phyloP scores from a whole-genome alignment of 2,329 filamentous ascomycete genomes.

The Hypoxylon sp. region DNA sequence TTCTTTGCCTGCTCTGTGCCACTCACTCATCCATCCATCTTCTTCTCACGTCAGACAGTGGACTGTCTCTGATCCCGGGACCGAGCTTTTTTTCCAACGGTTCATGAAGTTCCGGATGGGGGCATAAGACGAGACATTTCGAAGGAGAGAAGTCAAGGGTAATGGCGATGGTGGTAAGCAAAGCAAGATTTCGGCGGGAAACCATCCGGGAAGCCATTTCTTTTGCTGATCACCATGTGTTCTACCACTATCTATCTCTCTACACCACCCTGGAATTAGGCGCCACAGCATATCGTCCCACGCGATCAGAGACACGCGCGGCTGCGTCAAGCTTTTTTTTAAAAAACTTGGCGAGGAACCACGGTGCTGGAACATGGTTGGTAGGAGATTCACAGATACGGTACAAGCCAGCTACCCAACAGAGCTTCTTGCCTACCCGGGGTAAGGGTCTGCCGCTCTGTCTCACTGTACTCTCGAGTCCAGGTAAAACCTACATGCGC shows the following conservation, averaged over 20 bases:
- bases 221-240: constrained; percentile 1
- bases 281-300: constrained; percentile 20
- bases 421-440: neutral
- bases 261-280: constrained; percentile 3
- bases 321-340: constrained; percentile 10
- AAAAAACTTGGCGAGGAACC: neutral
- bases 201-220: neutral
- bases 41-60: constrained; percentile 18
- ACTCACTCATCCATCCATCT: constrained; percentile 24
- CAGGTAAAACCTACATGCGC: neutral
- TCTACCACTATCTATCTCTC: neutral
- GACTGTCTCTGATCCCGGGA: constrained; percentile 33
- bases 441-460: neutral
- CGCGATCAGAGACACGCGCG: constrained; percentile 29
- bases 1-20: neutral
- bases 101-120: constrained; percentile 18
- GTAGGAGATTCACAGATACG: neutral
- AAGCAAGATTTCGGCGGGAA: neutral
- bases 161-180: neutral
- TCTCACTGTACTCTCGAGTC: neutral
- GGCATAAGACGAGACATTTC: constrained; percentile 12
- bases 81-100: constrained; percentile 33
- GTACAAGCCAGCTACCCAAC: neutral
- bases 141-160: neutral
- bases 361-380: constrained; percentile 4